These are phyloP conservation scores for Fusarium staphyleae DNA, from an alignment of 2,329 filamentous ascomycete species.

Conservation along the genomic window DNA sequence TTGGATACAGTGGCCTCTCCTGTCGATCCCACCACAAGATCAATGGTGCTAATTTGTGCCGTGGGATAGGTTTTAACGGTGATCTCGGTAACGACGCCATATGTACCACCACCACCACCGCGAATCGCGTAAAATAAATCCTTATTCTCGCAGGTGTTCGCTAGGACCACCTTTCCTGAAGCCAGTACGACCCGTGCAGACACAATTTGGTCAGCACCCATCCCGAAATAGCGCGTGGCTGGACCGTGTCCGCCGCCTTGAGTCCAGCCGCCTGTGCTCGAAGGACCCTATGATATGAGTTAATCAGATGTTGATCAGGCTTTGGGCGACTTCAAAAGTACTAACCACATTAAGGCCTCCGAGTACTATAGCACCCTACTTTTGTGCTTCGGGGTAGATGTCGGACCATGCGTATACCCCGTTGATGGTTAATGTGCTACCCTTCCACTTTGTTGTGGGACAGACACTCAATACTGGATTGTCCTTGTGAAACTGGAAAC, in stretches of 20 bases:
- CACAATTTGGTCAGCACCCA: slow-evolving; percentile 1
- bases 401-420: too few relatives aligned
- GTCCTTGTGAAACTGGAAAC: too few relatives aligned
- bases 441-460: too few relatives aligned
- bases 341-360: too few relatives aligned
- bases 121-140: slow-evolving; percentile 2
- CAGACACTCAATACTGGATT: too few relatives aligned
- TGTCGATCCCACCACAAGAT: background rate
- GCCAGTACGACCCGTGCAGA: slow-evolving; percentile 1
- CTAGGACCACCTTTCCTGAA: background rate
- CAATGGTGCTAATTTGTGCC: background rate
- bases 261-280: background rate
- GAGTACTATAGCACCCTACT: too few relatives aligned
- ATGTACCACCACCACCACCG: slow-evolving; percentile 3
- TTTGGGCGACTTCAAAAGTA: too few relatives aligned
- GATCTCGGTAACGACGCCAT: slow-evolving; percentile 3
- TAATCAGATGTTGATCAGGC: too few relatives aligned
- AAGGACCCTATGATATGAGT: too few relatives aligned
- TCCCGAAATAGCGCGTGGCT: background rate
- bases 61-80: slow-evolving; percentile 3
- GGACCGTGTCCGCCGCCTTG: background rate
- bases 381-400: too few relatives aligned
- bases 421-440: too few relatives aligned
- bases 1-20: background rate
- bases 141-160: background rate